Percentiles rank a stretch among this genome's conserved stretches.
Conservation (phyloP, 2,329 filamentous ascomycete genomes). For the Ophiostoma ips region DNA sequence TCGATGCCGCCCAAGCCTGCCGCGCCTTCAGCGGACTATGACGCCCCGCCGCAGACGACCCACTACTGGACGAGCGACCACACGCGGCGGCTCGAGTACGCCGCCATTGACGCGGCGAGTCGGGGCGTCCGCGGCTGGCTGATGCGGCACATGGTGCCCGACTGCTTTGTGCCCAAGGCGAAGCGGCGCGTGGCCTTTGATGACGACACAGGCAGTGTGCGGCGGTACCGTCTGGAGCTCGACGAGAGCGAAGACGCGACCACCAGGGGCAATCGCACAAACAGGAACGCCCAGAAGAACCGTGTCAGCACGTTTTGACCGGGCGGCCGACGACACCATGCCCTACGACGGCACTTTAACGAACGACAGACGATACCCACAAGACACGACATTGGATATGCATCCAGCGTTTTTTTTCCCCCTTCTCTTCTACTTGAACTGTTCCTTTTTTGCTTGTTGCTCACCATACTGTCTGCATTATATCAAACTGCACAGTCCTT, state of each 20-base stretch:
- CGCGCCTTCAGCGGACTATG: slow-evolving; percentile 15
- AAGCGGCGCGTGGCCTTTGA: slow-evolving; percentile 41
- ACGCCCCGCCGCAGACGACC: slow-evolving; percentile 41
- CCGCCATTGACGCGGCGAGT: slow-evolving; percentile 49
- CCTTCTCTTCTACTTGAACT: too few relatives aligned
- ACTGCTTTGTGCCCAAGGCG: slow-evolving; percentile 42
- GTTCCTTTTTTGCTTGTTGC: neutral
- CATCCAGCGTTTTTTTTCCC: too few relatives aligned
- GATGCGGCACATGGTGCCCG: slow-evolving; percentile 41
- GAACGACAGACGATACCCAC: neutral
- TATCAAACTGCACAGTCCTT: too few relatives aligned
- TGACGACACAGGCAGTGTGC: slow-evolving; percentile 48
- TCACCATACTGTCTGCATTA: too few relatives aligned
- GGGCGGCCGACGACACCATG: neutral
- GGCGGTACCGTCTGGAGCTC: slow-evolving; percentile 46
- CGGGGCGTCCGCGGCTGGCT: slow-evolving; percentile 48
- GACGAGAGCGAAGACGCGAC: slow-evolving; percentile 33
- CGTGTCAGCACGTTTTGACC: neutral
- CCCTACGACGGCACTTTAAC: neutral
- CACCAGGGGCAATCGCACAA: slow-evolving; percentile 11
- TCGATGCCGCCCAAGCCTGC: slow-evolving; percentile 13
- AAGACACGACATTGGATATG: neutral
- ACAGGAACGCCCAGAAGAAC: neutral
- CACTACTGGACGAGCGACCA: slow-evolving; percentile 55
- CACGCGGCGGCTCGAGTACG: slow-evolving; percentile 49